phyloP scores from a whole-genome alignment of 768 basidiomycete species.

The Xerocomus potaroensis region DNA sequence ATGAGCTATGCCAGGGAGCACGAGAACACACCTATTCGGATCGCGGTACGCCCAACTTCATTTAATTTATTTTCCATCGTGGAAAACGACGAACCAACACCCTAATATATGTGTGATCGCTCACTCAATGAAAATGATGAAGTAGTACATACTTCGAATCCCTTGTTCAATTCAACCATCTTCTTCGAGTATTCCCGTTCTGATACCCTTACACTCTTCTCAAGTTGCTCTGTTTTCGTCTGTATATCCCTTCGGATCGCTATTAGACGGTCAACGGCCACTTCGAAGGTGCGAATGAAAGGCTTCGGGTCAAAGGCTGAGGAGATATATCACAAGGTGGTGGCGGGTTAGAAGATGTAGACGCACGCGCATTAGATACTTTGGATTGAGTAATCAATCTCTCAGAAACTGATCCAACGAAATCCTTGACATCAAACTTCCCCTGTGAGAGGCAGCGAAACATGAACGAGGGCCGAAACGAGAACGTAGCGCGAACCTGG shows the following conservation, averaged over 20 bases:
- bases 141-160: constrained; percentile 73
- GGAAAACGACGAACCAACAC: constrained; percentile 81
- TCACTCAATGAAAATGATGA: background rate
- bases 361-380: constrained; percentile 74
- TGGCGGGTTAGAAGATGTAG: constrained; percentile 13
- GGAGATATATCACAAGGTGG: constrained; percentile 8
- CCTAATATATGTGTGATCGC: constrained; percentile 40
- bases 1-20: background rate
- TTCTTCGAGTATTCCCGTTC: constrained; percentile 94
- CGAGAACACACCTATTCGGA: constrained; percentile 69
- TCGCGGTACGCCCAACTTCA: constrained; percentile 89
- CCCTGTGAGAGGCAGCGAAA: constrained; percentile 47
- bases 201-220: constrained; percentile 82
- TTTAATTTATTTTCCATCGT: constrained; percentile 90
- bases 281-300: constrained; percentile 89
- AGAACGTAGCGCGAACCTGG: constrained; percentile 37
- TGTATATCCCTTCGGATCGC: constrained; percentile 88
- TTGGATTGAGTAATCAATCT: constrained; percentile 85
- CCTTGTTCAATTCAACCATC: constrained; percentile 87
- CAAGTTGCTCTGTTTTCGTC: constrained; percentile 84
- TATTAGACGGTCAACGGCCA: constrained; percentile 84
- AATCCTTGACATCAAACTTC: constrained; percentile 90
- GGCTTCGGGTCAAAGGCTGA: constrained; percentile 92
- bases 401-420: constrained; percentile 81
- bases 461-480: constrained; percentile 7